Conservation (phyloP, 2,329 filamentous ascomycete genomes). For the Arthroderma sp. region DNA sequence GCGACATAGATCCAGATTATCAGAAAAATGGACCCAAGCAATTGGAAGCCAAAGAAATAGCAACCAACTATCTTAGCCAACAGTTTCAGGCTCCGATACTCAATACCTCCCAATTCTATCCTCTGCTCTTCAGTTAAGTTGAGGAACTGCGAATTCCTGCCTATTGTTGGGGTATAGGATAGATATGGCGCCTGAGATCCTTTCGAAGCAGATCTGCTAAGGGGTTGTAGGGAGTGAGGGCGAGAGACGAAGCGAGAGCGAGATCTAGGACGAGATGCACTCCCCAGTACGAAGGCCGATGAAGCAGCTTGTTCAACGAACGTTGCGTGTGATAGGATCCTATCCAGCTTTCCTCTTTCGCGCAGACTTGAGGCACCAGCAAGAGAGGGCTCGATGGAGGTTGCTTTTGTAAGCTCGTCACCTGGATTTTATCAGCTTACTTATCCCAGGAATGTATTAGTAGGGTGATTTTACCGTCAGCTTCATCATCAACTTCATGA, state of each 20-base stretch:
- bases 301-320: constrained; percentile 30
- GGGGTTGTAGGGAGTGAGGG: constrained; percentile 5
- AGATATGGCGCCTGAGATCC: constrained; percentile 28
- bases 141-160: constrained; percentile 38
- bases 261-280: constrained; percentile 10
- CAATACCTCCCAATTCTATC: constrained; percentile 41
- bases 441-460: background rate
- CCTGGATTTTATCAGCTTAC: background rate
- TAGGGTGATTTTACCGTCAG: constrained; percentile 6
- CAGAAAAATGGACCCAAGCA: constrained; percentile 40
- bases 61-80: constrained; percentile 38
- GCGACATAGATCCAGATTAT: constrained; percentile 38
- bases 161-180: constrained; percentile 35
- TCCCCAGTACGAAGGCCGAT: constrained; percentile 33
- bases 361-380: constrained; percentile 2
- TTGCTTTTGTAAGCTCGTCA: constrained; percentile 11
- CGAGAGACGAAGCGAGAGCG: constrained; percentile 7
- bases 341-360: constrained; percentile 7
- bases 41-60: constrained; percentile 39
- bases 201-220: constrained; percentile 8
- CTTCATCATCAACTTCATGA: constrained; percentile 18
- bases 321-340: constrained; percentile 20
- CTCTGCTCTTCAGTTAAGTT: constrained; percentile 33
- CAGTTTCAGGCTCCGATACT: constrained; percentile 41
- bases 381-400: constrained; percentile 4